Percentiles rank a stretch among this genome's conserved stretches.
These are phyloP conservation scores for Cladosporium sp. DNA, from an alignment of 2,329 filamentous ascomycete species.

Conservation along the genomic window DNA sequence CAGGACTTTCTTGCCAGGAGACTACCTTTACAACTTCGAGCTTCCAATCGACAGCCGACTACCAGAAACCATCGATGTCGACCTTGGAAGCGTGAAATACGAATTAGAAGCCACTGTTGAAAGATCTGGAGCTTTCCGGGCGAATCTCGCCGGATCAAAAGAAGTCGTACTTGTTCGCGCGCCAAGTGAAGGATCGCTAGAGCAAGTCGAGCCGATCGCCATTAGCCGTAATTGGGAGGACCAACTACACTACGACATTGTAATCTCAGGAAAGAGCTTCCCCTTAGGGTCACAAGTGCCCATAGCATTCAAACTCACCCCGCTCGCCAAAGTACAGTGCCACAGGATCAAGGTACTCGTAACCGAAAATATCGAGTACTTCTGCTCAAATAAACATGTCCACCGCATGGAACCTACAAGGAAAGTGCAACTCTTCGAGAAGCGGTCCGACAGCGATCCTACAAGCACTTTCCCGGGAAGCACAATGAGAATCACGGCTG, in stretches of 20 bases:
- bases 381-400: constrained; percentile 78
- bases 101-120: constrained; percentile 81
- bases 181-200: constrained; percentile 80
- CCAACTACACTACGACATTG: constrained; percentile 90
- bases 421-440: constrained; percentile 84
- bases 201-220: constrained; percentile 88
- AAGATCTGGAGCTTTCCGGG: constrained; percentile 82
- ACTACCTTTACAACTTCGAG: constrained; percentile 75
- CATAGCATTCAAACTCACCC: constrained; percentile 90
- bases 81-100: constrained; percentile 82
- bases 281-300: constrained; percentile 83
- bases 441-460: constrained; percentile 73
- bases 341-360: constrained; percentile 89
- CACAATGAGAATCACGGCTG: constrained; percentile 70
- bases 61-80: constrained; percentile 80
- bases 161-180: constrained; percentile 81
- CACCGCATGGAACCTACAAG: constrained; percentile 78
- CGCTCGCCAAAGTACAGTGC: constrained; percentile 86
- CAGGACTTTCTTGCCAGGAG: constrained; percentile 74
- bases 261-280: constrained; percentile 94
- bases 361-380: constrained; percentile 88
- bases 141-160: constrained; percentile 76
- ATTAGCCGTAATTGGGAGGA: constrained; percentile 94
- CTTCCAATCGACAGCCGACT: constrained; percentile 74
- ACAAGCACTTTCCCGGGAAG: constrained; percentile 70